Conservation (phyloP, 2,329 filamentous ascomycete species). For the Trichophyton rubrum region DNA sequence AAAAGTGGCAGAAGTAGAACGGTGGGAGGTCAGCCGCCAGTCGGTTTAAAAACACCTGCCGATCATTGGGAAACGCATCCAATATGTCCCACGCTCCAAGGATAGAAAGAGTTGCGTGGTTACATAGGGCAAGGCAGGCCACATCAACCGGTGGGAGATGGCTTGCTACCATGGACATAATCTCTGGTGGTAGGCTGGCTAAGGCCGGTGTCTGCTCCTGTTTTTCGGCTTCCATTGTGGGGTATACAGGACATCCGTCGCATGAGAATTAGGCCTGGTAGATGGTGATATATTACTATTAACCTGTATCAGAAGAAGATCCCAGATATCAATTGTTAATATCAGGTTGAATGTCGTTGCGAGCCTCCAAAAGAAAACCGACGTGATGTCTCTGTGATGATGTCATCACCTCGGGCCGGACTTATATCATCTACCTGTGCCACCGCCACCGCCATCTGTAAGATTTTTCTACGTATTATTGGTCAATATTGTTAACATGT, state of each 20-base stretch:
- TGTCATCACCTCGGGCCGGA: too few species aligned
- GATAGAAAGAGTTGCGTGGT: neutral
- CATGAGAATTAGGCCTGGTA: neutral
- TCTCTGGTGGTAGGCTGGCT: neutral
- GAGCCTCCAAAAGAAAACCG: too few species aligned
- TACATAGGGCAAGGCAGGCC: neutral
- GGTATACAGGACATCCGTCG: neutral
- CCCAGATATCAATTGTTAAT: neutral
- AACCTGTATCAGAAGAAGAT: neutral
- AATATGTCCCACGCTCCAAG: neutral
- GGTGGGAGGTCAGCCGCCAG: neutral
- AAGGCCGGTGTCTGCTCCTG: neutral
- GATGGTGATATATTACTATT: neutral
- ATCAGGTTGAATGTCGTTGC: neutral
- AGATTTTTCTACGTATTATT: too few species aligned
- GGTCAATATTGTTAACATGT: too few species aligned
- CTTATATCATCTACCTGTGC: too few species aligned
- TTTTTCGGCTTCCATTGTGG: neutral
- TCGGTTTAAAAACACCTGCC: neutral
- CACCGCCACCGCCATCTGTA: too few species aligned
- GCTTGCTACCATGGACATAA: neutral
- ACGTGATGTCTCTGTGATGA: too few species aligned
- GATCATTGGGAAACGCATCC: neutral
- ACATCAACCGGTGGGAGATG: neutral
- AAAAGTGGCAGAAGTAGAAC: neutral